Evolutionary conservation across 768 basidiomycete genomes (phyloP), one percentile per base, ranked within the genome.

Genomic region (Naganishia randhawae): DNA sequence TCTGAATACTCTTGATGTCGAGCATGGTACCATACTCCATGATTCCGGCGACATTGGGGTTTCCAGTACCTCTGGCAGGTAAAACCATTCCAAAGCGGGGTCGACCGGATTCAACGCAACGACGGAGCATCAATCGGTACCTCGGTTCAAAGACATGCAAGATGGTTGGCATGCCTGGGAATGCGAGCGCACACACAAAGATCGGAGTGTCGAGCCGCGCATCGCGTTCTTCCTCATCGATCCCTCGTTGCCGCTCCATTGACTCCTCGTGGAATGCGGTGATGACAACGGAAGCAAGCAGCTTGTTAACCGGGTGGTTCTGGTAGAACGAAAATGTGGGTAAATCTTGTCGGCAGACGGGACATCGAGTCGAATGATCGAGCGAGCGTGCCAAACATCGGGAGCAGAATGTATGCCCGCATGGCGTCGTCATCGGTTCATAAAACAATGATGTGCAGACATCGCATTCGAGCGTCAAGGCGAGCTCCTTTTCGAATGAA

Each of bases 21-120:
- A 97, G 84, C 88, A 97, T 94, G 45, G 93, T 98, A 4, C 95
- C 95, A 80, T 89, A 99, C 68, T 91, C 87, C 72, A 82, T 79
- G 39, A 84, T 83, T 22, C 83, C 85, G 78, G 69, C 84, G 55
- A 74, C 80, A 79, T 69, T 76, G 0, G 82, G 80, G 48, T 66
- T 67, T 27, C 81, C 76, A 0, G 72, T 63, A 1, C 73, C 75
- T 32, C 83, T 80, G 3, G 85, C 83, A 16, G 90, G 87, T 82
- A 95, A 87, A 74, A 96, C 85, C 91, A 97, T 97, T 41, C 95
- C 95, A 79, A 98, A 96, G 27, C 84, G 83, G n/a, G 90, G 90
- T 50, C 82, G 82, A 5, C 85, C 82, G 17, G 84, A 86, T 73
- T 91, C 88, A 67, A 97, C 87, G 77, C 90, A 92, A n/a, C 95